Base-by-base conservation (phyloP, 495 filamentous ascomycete genomes). In the Aspergillus funiculosus region DNA sequence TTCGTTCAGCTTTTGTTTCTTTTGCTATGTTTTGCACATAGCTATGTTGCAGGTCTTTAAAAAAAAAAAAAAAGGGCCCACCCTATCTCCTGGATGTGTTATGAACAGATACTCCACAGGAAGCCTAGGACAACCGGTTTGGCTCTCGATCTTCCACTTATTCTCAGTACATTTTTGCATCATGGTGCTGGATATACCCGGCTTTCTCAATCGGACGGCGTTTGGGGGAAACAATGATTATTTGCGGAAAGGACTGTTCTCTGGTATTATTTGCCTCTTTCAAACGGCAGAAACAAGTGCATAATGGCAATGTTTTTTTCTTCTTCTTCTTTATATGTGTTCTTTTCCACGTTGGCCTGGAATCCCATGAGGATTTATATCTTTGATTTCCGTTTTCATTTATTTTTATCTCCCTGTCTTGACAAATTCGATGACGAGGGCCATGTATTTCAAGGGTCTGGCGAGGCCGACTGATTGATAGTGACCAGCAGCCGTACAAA, bases 131-230 rank as follows among this genome's bases (percentile, higher is more conserved):
- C 54, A 44, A 43, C 25, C n/a, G 37, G 27, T 36, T 43, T 40
- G 46, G 48, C 46, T 52, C 46, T 55, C 39, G 46, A 48, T 46
- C 43, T 46, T 48, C 42, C 38, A 59, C 32, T 47, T 54, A 46
- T 68, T 68, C 61, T 68, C 63, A 58, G 64, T 73, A 69, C 62
- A 66, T 69, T 68, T 58, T 70, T 73, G 69, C 69, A 73, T 73
- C 56, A 68, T 60, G 69, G 69, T 73, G 69, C 69, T 72, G 69
- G 69, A 73, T 73, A 73, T 73, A 73, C 69, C 69, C 68, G 69
- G 68, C 65, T 72, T 70, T 61, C 62, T 69, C 56, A 57, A 61
- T 67, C 47, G 68, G 67, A 69, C 51, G 68, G 69, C 68, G 67
- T 71, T 73, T 46, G 46, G 54, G 42, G 53, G 62, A 54, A 49